Evolutionary conservation across 1,139 yeast genomes (phyloP).

Genomic region (Yamadazyma diddensiae): DNA sequence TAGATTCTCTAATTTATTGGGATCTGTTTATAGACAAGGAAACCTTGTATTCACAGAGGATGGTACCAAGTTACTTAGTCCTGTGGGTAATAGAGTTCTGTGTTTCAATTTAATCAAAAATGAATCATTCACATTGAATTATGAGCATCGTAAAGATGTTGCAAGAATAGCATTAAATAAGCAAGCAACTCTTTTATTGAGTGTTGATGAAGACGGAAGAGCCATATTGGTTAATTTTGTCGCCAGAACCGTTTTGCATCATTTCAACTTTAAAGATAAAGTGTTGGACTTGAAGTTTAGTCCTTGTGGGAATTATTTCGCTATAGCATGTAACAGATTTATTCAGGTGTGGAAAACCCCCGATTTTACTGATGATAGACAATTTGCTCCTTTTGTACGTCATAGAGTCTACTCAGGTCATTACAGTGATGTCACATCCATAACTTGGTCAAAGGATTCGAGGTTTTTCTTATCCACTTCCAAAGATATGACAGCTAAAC

Average conservation of each 20-base stretch:
- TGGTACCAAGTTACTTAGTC: slow-evolving; percentile 79
- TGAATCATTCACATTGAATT: slow-evolving; percentile 83
- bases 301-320: slow-evolving; percentile 86
- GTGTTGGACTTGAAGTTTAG: slow-evolving; percentile 79
- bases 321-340: slow-evolving; percentile 78
- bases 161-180: slow-evolving; percentile 76
- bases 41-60: slow-evolving; percentile 84
- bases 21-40: slow-evolving; percentile 93
- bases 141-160: slow-evolving; percentile 88
- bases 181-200: slow-evolving; percentile 75
- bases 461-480: slow-evolving; percentile 84
- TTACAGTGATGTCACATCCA: slow-evolving; percentile 71
- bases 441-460: slow-evolving; percentile 90
- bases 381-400: slow-evolving; percentile 93
- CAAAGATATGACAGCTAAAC: slow-evolving; percentile 83
- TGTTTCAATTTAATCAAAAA: slow-evolving; percentile 84
- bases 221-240: slow-evolving; percentile 86
- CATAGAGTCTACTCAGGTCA: slow-evolving; percentile 93
- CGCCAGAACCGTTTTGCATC: slow-evolving; percentile 86
- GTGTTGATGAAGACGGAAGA: slow-evolving; percentile 90
- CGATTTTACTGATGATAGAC: slow-evolving; percentile 65
- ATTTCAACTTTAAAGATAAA: slow-evolving; percentile 83
- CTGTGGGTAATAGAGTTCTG: slow-evolving; percentile 92
- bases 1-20: slow-evolving; percentile 79
- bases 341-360: slow-evolving; percentile 96